phyloP scores from a whole-genome alignment of 768 basidiomycete genomes.

The Boletus speciosus region DNA sequence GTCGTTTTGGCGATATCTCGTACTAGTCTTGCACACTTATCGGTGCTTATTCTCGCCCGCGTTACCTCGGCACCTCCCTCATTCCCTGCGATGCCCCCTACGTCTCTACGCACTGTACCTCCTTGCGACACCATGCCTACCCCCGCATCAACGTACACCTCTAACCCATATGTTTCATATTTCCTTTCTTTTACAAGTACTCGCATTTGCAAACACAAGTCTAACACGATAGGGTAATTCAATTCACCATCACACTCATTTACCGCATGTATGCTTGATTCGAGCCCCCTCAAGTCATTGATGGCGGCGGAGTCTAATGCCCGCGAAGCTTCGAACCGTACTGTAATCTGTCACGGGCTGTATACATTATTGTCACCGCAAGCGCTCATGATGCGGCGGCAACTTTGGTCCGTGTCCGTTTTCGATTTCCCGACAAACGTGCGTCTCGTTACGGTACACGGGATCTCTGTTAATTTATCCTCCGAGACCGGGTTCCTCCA shows the following conservation, averaged over 20 bases:
- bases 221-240: slow-evolving; percentile 6
- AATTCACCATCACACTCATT: slow-evolving; percentile 7
- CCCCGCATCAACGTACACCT: background rate
- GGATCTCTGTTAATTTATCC: too few relatives aligned
- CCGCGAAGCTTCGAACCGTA: too few relatives aligned
- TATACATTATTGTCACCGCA: too few relatives aligned
- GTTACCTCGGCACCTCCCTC: background rate
- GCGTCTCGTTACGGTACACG: too few relatives aligned
- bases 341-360: too few relatives aligned
- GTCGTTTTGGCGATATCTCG: slow-evolving; percentile 13
- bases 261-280: background rate
- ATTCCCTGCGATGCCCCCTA: slow-evolving; percentile 5
- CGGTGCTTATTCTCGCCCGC: slow-evolving; percentile 2
- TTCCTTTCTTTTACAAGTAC: background rate
- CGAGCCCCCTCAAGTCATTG: too few relatives aligned
- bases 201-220: background rate
- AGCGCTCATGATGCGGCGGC: too few relatives aligned
- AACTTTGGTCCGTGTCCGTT: too few relatives aligned
- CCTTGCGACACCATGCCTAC: slow-evolving; percentile 11
- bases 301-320: too few relatives aligned
- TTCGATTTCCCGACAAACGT: too few relatives aligned
- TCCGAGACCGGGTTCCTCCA: too few relatives aligned
- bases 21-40: slow-evolving; percentile 5
- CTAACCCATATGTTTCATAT: slow-evolving; percentile 5
- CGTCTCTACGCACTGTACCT: background rate